These are phyloP conservation scores for Heracleum sosnowskyi DNA, from an alignment of 129 eudicot species.

Conservation along the genomic window DNA sequence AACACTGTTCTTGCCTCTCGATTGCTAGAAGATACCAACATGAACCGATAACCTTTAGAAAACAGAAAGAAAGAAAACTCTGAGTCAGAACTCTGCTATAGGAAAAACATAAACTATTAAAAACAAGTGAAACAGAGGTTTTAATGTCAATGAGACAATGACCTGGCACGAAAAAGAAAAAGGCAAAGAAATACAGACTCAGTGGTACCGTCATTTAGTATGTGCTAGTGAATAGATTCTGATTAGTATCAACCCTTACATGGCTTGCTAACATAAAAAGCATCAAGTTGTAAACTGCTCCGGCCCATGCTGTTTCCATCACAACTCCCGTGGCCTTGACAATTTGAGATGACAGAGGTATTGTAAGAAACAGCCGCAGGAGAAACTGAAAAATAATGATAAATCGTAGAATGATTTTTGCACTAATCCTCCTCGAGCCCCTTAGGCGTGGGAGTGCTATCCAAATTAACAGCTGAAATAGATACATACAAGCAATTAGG, in stretches of 20 bases:
- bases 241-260: conserved; percentile 30
- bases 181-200: not conserved
- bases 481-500: not conserved
- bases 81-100: not conserved
- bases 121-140: not conserved
- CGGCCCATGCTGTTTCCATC: conserved; percentile 62
- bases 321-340: conserved; percentile 58
- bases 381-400: conserved; percentile 59
- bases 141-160: no score
- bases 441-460: conserved; percentile 38
- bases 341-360: conserved; percentile 55
- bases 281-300: conserved; percentile 65
- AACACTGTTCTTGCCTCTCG: conserved; percentile 71
- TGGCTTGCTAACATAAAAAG: conserved; percentile 76
- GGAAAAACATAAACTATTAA: not conserved
- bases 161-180: not conserved
- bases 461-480: conserved; percentile 59
- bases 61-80: not conserved
- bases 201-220: not conserved
- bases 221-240: not conserved
- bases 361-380: conserved; percentile 47
- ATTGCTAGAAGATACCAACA: conserved; percentile 67
- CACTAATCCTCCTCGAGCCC: conserved; percentile 38
- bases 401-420: conserved; percentile 39
- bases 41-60: conserved; percentile 57